Percentiles rank a stretch among this genome's conserved stretches.
Evolutionary conservation across 2,329 filamentous ascomycete species (phyloP).

Genomic region (Colletotrichum sp.): DNA sequence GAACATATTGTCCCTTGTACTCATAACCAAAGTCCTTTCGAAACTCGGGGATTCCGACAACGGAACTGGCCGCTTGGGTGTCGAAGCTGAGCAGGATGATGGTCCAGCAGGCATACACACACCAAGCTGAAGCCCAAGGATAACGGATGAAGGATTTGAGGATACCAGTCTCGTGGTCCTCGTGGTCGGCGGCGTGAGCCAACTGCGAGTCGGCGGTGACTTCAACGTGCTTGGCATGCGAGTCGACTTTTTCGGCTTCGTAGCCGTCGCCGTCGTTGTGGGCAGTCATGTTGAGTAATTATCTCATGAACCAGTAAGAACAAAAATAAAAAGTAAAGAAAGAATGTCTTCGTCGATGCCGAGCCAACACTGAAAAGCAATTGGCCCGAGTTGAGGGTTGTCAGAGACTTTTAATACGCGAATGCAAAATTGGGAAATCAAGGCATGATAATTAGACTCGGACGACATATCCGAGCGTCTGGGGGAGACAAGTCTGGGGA

Average conservation of each 20-base stretch:
- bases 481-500: not conserved
- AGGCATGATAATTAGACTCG: not conserved
- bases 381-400: not conserved
- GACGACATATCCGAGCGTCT: not conserved
- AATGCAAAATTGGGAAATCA: not conserved
- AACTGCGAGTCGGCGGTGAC: not conserved
- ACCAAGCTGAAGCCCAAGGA: slow-evolving; percentile 36
- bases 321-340: not conserved
- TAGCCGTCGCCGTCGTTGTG: not conserved
- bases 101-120: slow-evolving; percentile 42
- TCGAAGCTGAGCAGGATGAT: slow-evolving; percentile 45
- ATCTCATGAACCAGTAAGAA: not conserved
- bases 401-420: not conserved
- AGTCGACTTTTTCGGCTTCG: slow-evolving; percentile 5
- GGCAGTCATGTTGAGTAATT: not conserved
- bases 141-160: slow-evolving; percentile 26
- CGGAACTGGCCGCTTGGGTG: slow-evolving; percentile 43
- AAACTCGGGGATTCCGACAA: slow-evolving; percentile 49
- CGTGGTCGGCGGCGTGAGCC: slow-evolving; percentile 20
- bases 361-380: not conserved
- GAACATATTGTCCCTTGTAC: slow-evolving; percentile 41
- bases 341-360: not conserved
- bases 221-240: slow-evolving; percentile 5
- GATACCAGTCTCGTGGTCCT: slow-evolving; percentile 30
- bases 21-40: slow-evolving; percentile 47